These are phyloP conservation scores for Arthrobotrys iridis DNA, from an alignment of 2,329 filamentous ascomycete genomes.

Conservation along the genomic window DNA sequence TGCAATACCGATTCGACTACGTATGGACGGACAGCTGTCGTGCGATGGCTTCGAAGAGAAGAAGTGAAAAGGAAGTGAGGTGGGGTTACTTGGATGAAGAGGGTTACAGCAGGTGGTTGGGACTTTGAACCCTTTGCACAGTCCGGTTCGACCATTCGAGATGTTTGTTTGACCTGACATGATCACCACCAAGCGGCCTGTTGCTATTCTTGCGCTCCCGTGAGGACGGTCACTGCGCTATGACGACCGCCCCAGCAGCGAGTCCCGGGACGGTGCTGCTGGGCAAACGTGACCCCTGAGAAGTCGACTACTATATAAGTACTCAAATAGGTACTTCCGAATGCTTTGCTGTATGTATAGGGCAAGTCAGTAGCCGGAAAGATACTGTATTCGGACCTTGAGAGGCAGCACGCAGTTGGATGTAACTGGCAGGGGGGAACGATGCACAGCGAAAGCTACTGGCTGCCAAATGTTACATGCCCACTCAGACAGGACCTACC, in stretches of 20 bases:
- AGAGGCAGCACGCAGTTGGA: too few relatives aligned
- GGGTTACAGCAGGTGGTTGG: neutral
- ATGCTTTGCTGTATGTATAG: too few relatives aligned
- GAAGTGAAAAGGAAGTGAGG: neutral
- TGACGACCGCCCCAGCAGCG: neutral
- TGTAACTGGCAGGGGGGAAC: too few relatives aligned
- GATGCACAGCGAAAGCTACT: too few relatives aligned
- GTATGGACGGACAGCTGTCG: neutral
- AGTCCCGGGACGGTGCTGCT: neutral
- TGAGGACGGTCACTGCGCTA: slow-evolving; percentile 25
- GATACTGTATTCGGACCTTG: too few relatives aligned
- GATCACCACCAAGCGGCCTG: slow-evolving; percentile 28
- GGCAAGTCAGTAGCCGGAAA: too few relatives aligned
- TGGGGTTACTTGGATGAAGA: neutral
- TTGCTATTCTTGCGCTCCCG: slow-evolving; percentile 30
- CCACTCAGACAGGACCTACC: too few relatives aligned
- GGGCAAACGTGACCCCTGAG: neutral
- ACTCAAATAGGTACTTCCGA: too few relatives aligned
- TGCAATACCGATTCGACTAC: too few relatives aligned
- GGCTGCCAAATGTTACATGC: too few relatives aligned
- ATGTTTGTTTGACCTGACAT: slow-evolving; percentile 38
- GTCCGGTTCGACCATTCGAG: too few relatives aligned
- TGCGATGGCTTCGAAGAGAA: neutral
- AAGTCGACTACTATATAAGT: neutral
- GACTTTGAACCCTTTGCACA: neutral